These are phyloP conservation scores for Cryptococcus floricola DNA, from an alignment of 1,284 basidiomycete species.

Conservation along the genomic window DNA sequence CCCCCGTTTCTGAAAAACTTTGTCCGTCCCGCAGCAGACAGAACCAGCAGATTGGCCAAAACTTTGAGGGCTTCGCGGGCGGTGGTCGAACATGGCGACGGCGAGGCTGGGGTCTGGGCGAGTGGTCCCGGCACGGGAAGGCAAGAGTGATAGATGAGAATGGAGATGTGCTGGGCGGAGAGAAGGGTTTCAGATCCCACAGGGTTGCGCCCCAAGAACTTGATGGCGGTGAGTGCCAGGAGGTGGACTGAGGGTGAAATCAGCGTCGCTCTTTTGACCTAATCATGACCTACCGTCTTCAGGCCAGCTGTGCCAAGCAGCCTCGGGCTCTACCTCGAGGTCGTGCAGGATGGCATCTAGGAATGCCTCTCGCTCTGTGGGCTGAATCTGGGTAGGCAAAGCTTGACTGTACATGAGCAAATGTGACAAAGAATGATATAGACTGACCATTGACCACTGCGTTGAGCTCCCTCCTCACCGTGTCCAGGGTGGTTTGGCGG, in stretches of 20 bases:
- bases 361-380: conserved; percentile 49
- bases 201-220: conserved; percentile 68
- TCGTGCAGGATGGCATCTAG: conserved; percentile 61
- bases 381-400: conserved; percentile 50
- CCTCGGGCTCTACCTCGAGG: conserved; percentile 55
- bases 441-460: conserved; percentile 15
- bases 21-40: conserved; percentile 27
- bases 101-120: background rate
- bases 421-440: background rate
- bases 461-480: conserved; percentile 8
- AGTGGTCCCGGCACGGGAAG: conserved; percentile 18
- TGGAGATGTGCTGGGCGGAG: conserved; percentile 25
- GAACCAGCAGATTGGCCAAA: conserved; percentile 37
- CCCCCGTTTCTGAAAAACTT: conserved; percentile 24
- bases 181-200: conserved; percentile 65
- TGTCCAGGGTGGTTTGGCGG: conserved; percentile 3
- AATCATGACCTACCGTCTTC: conserved; percentile 23
- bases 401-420: conserved; percentile 18
- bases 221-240: conserved; percentile 65
- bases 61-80: conserved; percentile 36
- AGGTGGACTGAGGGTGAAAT: conserved; percentile 18
- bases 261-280: background rate
- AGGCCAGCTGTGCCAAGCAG: conserved; percentile 30
- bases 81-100: conserved; percentile 2
- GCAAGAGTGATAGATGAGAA: conserved; percentile 32